Conservation (phyloP, 169 alveolate species). For the Eimeria sp. region DNA sequence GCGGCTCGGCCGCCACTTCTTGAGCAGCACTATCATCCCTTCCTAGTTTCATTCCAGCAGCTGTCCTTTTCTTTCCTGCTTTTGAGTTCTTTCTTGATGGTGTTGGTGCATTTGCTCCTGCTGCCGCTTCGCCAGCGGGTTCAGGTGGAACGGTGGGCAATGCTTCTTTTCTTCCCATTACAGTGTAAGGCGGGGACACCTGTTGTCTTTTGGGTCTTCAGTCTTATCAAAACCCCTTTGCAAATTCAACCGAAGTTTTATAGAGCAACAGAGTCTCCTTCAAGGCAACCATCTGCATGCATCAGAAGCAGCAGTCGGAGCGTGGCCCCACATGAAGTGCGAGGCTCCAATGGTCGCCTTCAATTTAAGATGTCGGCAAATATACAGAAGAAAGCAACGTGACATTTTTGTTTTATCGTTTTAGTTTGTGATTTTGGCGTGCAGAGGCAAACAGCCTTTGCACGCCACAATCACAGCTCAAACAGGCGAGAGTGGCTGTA, state of each 20-base stretch:
- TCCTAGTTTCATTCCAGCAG: neutral
- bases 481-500: neutral
- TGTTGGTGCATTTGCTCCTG: conserved; percentile 18
- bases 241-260: neutral
- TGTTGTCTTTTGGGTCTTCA: neutral
- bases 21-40: neutral
- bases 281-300: neutral
- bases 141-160: neutral
- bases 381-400: neutral
- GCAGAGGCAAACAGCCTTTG: neutral
- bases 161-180: conserved; percentile 27
- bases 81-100: neutral
- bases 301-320: neutral
- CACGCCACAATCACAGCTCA: neutral
- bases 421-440: neutral
- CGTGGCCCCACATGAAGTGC: conserved; percentile 1
- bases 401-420: neutral
- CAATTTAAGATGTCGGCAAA: neutral
- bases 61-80: neutral
- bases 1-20: neutral
- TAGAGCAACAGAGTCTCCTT: neutral
- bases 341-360: neutral
- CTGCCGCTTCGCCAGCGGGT: neutral
- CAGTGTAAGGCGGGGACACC: neutral
- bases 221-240: neutral